Base-by-base conservation (phyloP, 2,329 filamentous ascomycete species). In the Monosporascus sp. region DNA sequence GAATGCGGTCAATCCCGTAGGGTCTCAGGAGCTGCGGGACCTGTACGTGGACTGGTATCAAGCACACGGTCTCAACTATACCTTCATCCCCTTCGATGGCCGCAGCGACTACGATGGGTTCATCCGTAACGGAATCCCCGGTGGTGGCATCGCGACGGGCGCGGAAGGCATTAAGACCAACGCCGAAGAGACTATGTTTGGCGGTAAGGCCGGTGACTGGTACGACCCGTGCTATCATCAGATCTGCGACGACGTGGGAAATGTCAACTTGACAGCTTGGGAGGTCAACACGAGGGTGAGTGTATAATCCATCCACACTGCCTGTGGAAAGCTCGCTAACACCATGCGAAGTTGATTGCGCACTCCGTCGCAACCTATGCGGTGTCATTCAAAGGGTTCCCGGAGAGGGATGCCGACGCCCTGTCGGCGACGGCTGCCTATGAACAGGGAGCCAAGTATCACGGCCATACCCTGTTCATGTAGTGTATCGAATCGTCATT, bases 71-170 rank as follows among this genome's bases (percentile, higher is more conserved):
- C 75, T 85, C 53, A 84, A 85, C 69, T 86, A 85, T 66, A 87
- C 83, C 0, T 82, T 87, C 54, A 88, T 88, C 27, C 80, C 83
- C 2, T 93, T 94, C 60, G 86, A 90, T 61, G 89, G 89, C 7
- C 84, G 89, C 54, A 89, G 85, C 57, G 89, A 94, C 70, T 93
- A 93, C 62, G 87, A 85, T 49, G 86, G 83, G 1, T 92, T 93
- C 73, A 86, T 91, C 62, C 77, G 82, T 37, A 78, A 81, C 52
- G 86, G 86, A 3, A 90, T 92, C 43, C 86, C 89, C 0, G 82
- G 82, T 1, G 88, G 89, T 24, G 89, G 89, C 31, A 82, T 92
- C 56, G 87, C 88, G 51, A 90, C 88, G 2, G 89, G 89, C 39
- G 89, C 89, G 1, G 88, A 92, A 69, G 86, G 81, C 14, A 68